Conservation (phyloP, 2,329 filamentous ascomycete genomes). For the Claviceps citrina region DNA sequence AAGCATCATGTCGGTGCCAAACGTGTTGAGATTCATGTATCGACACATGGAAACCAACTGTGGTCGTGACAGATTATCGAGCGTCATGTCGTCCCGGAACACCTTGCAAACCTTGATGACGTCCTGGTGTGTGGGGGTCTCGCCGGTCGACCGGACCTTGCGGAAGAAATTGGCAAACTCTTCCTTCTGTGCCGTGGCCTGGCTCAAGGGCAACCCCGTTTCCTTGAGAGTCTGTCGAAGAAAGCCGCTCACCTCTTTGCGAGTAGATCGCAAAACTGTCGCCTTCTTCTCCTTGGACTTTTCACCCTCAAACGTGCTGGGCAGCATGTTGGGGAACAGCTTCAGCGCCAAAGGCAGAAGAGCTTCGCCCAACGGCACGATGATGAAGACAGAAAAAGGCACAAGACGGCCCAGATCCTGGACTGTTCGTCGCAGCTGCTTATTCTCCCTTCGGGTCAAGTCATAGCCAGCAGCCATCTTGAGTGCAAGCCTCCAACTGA, state of each 20-base stretch:
- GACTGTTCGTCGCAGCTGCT: slow-evolving; percentile 83
- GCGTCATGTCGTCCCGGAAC: slow-evolving; percentile 92
- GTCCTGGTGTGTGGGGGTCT: slow-evolving; percentile 73
- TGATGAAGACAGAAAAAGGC: slow-evolving; percentile 91
- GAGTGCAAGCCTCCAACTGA: slow-evolving; percentile 76
- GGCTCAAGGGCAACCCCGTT: slow-evolving; percentile 78
- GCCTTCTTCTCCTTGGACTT: slow-evolving; percentile 84
- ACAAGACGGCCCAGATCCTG: slow-evolving; percentile 85
- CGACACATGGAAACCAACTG: slow-evolving; percentile 95
- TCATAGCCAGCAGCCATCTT: slow-evolving; percentile 99
- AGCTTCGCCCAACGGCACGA: slow-evolving; percentile 90
- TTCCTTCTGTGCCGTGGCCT: slow-evolving; percentile 72
- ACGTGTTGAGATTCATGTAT: slow-evolving; percentile 95
- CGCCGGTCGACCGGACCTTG: slow-evolving; percentile 83
- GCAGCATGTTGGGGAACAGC: slow-evolving; percentile 92
- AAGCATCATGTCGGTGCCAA: slow-evolving; percentile 94
- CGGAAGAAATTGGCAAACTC: slow-evolving; percentile 96
- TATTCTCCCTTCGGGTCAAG: slow-evolving; percentile 79
- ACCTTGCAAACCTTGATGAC: slow-evolving; percentile 98
- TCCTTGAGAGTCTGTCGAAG: slow-evolving; percentile 78
- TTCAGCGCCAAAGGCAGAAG: slow-evolving; percentile 82
- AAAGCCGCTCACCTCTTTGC: slow-evolving; percentile 88
- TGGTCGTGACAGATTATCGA: slow-evolving; percentile 90
- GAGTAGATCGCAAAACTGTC: slow-evolving; percentile 60
- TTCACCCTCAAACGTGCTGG: slow-evolving; percentile 90